Evolutionary conservation across 495 filamentous ascomycete genomes (phyloP), one percentile per base, ranked within the genome.

Genomic region (Neurospora intermedia): DNA sequence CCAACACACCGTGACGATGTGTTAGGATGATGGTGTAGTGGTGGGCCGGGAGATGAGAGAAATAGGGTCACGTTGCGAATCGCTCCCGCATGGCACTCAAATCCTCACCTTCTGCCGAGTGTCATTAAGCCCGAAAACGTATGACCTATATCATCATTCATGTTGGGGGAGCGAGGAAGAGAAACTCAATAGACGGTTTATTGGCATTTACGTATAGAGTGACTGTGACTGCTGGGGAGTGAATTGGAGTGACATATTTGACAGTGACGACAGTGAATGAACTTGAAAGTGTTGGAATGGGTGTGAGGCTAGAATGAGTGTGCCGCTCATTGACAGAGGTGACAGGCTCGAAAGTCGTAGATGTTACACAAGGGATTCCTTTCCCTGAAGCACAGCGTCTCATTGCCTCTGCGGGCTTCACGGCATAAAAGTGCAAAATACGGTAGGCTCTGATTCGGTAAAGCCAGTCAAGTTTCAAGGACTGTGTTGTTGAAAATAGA

Each of bases 101-200:
- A 15, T 31, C 23, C 23, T 11, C 23, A 16, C 23, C 23, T 62
- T 15, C 54, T 62, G 54, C 2, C 2, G 54, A 62, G 20, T 62
- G 54, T 62, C 54, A 62, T 16, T 31, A 62, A 62, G 54, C 62
- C 43, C 45, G 39, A 46, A 73, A 16, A 73, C 69, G 71, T 75
- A 42, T 43, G 73, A 70, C 69, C 59, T 80, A 74, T 78, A 80
- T 74, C 77, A 80, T 79, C 73, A 48, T 77, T 78, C 73, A 48
- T 74, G 45, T 40, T 54, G 74, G 77, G 72, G 46, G 72, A 69
- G 66, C 54, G 23, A 62, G 54, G 54, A 62, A 35, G 54, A 35
- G 54, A 9, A 16, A 54, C 54, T 75, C 73, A 78, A 77, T 77
- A 78, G 75, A 78, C 45, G 69, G 54, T 62, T 62, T 62, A 35